Percentiles rank a stretch among this genome's conserved stretches.
These are phyloP conservation scores for Chytriomyces sp. DNA, from an alignment of 192 early-diverging fungal species.

Conservation along the genomic window DNA sequence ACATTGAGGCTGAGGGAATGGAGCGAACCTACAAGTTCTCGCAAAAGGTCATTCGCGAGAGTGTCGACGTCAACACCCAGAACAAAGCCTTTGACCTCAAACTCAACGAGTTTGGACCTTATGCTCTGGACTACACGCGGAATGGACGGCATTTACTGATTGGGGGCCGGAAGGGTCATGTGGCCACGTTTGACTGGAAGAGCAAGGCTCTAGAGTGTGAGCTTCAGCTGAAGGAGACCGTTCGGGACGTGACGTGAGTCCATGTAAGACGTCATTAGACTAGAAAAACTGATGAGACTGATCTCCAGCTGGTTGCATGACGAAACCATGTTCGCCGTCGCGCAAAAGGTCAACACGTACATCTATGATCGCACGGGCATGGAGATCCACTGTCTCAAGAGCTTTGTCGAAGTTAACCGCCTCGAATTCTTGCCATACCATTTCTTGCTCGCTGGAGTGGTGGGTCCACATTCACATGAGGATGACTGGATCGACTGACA, in stretches of 20 bases:
- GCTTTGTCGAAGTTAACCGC: conserved; percentile 78
- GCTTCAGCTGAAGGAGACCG: conserved; percentile 83
- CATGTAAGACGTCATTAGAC: too few relatives aligned
- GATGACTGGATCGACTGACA: background rate
- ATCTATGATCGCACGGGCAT: conserved; percentile 91
- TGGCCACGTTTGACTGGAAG: conserved; percentile 92
- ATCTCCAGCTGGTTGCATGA: conserved; percentile 85
- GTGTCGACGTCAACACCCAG: conserved; percentile 73
- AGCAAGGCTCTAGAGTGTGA: conserved; percentile 75
- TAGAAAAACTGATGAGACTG: too few relatives aligned
- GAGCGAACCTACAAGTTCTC: conserved; percentile 87
- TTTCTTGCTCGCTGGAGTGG: conserved; percentile 81
- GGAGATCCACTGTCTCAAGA: conserved; percentile 85
- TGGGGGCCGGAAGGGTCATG: conserved; percentile 69
- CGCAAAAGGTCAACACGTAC: conserved; percentile 93
- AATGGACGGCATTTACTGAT: conserved; percentile 68
- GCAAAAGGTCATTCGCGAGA: conserved; percentile 66
- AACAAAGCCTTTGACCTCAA: conserved; percentile 79
- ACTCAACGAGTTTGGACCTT: conserved; percentile 84
- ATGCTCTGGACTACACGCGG: conserved; percentile 85
- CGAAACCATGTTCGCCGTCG: conserved; percentile 89
- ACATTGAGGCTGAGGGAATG: conserved; percentile 82
- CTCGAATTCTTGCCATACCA: conserved; percentile 93
- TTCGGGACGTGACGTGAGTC: conserved; percentile 76
- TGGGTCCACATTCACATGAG: conserved; percentile 26